These are phyloP conservation scores for Picocystis salinarum DNA, from an alignment of 139 green algal genomes.

Conservation along the genomic window DNA sequence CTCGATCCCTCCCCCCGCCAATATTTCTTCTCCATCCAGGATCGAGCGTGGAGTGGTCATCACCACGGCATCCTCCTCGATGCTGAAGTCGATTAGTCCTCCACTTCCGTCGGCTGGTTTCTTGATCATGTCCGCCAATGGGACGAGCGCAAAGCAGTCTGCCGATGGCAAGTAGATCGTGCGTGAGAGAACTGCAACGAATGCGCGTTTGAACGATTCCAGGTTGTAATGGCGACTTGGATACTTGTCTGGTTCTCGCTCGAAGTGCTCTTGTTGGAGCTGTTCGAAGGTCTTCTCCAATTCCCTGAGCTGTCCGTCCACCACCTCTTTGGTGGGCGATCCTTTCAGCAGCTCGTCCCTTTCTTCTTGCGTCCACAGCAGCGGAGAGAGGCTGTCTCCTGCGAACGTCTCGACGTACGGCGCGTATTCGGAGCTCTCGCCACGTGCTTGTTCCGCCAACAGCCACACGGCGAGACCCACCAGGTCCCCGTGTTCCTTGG, in stretches of 20 bases:
- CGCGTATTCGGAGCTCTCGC: conserved; percentile 10
- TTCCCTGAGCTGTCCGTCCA: not conserved
- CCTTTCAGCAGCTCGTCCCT: conserved; percentile 13
- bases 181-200: conserved; percentile 57
- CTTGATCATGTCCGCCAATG: conserved; percentile 18
- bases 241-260: too few species aligned
- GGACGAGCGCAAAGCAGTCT: conserved; percentile 75
- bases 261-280: too few species aligned
- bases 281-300: conserved; percentile 11
- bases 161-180: conserved; percentile 63
- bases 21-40: not conserved
- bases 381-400: conserved; percentile 1
- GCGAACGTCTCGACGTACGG: conserved; percentile 23
- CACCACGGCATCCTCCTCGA: too few species aligned
- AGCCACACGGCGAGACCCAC: conserved; percentile 70
- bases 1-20: conserved; percentile 22
- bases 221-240: too few species aligned
- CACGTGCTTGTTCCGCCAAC: conserved; percentile 34
- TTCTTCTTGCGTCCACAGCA: conserved; percentile 16
- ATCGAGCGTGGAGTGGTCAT: too few species aligned
- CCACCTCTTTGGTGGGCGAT: conserved; percentile 2
- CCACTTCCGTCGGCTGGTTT: too few species aligned
- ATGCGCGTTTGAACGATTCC: too few species aligned
- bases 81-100: too few species aligned
- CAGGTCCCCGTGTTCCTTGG: conserved; percentile 31